Base-by-base conservation (phyloP, 2,329 filamentous ascomycete species). In the Xylaria sp. region DNA sequence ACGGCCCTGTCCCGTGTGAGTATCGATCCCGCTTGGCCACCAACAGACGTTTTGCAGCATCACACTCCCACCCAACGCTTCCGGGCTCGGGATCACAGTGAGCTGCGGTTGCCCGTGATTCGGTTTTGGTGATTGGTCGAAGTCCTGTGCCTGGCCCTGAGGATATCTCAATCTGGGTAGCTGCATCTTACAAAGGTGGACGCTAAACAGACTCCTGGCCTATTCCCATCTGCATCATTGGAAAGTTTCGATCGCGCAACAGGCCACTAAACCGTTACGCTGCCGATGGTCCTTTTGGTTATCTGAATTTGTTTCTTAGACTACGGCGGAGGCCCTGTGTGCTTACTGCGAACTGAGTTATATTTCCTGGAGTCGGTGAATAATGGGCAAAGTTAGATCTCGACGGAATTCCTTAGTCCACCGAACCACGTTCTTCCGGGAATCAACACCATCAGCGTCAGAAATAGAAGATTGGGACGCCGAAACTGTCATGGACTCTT, bases 331-430 rank as follows among this genome's bases (percentile, higher is more conserved):
- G 31, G 25, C 66, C 56, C 65, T 69, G 66, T 70, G 69, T 71
- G 67, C 64, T 70, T 49, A 65, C 69, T 63, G 59, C 62, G 65
- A 67, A 64, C 53, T 61, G 58, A 69, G 66, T 67, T 65, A 66
- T 62, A 65, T 67, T 62, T 50, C 60, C 65, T 63, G 40, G 64
- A 62, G 58, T 28, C 50, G 61, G 63, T 70, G 63, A 72, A 73
- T 72, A 75, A 84, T 84, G 82, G 79, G 80, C 73, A 82, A 72
- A 69, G 77, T 79, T 68, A 79, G 79, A 75, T 76, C 78, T 73
- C 78, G 78, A 72, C 76, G 74, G 72, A 75, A 76, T 63, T 81
- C 80, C 67, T 77, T 80, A 67, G 75, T 78, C 65, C 80, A 78
- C 64, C 74, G 79, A 61, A 79, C 71, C 69, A 76, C 78, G 56